Evolutionary conservation across 345 rosid species (phyloP), one percentile per base, ranked within the genome.

Genomic region (Fremontodendron californicum): DNA sequence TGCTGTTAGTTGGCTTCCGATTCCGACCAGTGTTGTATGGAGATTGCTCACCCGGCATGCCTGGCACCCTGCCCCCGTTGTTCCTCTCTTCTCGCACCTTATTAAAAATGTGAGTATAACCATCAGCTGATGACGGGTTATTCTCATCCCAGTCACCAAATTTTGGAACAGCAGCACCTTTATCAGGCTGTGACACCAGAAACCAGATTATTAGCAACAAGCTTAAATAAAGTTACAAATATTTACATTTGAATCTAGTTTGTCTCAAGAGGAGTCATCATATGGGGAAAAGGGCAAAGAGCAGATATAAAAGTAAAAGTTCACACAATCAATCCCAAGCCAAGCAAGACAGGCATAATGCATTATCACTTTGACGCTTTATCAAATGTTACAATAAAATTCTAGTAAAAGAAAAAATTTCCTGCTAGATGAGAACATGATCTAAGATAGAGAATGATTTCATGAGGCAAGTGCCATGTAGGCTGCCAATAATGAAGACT

Each of bases 131-230:
- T 8, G 97, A 76, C 0, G 97, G 95, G 75, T 94, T 86, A 27
- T 77, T 92, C 84, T 93, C 94, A 40, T 94, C 96, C 98, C 97
- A 94, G 1, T 88, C 97, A 0, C 97, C 98, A 40, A 94, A 94
- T 75, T 87, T 94, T 4, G 98, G 97, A 73, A 94, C 97, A 76
- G 91, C 94, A 27, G 94, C 89, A 23, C 90, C 92, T 77, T 78
- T 81, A 1, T 90, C 96, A 19, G 90, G 89, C 98, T 92, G 78
- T 57, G 54, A 51, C 57, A 84, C 40, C 69, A 81, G 49, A 31
- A 77, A 60, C 27, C 71, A 63, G 10, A 70, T 4, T 21, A 37
- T 78, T 74, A 76, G 60, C 35, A 79, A 57, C 19, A 78, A 21
- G 40, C 9, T 49, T 46, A 45, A 19, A 6, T 3, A 35, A 48